Conservation (phyloP, 2,329 filamentous ascomycete genomes). For the Penicillium sp. region DNA sequence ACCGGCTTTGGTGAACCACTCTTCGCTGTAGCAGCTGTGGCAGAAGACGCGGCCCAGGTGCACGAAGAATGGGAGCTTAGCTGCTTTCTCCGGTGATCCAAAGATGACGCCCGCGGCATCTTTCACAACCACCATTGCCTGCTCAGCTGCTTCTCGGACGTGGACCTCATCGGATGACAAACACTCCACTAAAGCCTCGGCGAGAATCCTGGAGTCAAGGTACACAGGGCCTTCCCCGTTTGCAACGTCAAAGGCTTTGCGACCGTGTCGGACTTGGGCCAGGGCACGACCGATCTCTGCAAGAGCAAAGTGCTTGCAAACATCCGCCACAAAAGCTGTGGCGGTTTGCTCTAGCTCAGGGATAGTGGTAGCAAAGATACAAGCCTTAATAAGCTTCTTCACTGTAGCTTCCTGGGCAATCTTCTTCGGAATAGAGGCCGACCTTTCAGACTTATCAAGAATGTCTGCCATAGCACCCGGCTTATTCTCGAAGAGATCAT, state of each 20-base stretch:
- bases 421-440: constrained; percentile 83
- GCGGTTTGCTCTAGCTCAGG: constrained; percentile 77
- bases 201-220: constrained; percentile 81
- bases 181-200: constrained; percentile 85
- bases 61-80: constrained; percentile 78
- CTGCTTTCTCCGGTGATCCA: constrained; percentile 67
- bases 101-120: constrained; percentile 76
- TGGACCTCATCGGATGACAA: constrained; percentile 78
- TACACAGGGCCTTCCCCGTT: constrained; percentile 83
- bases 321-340: constrained; percentile 69
- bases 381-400: constrained; percentile 83
- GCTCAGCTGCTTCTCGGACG: constrained; percentile 79
- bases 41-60: constrained; percentile 81
- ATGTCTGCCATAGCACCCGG: constrained; percentile 65
- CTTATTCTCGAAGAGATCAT: constrained; percentile 74
- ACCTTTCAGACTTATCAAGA: constrained; percentile 72
- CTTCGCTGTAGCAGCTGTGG: constrained; percentile 93
- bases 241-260: constrained; percentile 76
- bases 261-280: constrained; percentile 71
- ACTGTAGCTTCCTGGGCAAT: constrained; percentile 76
- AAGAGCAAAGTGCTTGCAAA: constrained; percentile 87
- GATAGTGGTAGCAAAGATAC: constrained; percentile 80
- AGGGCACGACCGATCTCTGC: constrained; percentile 86
- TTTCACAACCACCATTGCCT: constrained; percentile 73
- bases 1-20: constrained; percentile 97